Conservation (phyloP, 441 rosid genomes). For the Rhodomyrtus psidioides region DNA sequence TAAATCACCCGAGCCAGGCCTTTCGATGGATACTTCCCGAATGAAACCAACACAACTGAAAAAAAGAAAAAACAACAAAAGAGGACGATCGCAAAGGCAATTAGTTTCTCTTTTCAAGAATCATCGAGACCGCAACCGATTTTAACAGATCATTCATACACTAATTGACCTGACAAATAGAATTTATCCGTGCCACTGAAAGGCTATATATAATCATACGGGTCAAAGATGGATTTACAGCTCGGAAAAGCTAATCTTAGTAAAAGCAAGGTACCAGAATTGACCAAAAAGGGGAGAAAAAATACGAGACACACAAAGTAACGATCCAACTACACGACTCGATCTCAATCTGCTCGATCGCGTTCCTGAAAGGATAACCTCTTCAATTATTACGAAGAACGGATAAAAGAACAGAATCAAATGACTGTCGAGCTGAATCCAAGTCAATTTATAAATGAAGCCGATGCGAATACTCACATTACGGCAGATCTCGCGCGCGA, state of each 20-base stretch:
- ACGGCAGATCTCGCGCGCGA: slow-evolving; percentile 14
- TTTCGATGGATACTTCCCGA: neutral
- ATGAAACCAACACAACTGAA: neutral
- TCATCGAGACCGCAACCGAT: neutral
- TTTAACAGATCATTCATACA: neutral
- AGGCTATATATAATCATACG: neutral
- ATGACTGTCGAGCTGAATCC: neutral
- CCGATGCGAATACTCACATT: neutral
- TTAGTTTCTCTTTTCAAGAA: neutral
- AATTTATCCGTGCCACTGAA: neutral
- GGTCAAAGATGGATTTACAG: neutral
- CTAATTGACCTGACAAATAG: neutral
- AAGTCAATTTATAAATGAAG: neutral
- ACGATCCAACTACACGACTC: neutral
- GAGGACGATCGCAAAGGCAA: neutral
- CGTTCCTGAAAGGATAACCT: neutral
- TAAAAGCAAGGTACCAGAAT: neutral
- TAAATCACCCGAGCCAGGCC: slow-evolving; percentile 25
- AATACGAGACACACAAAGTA: neutral
- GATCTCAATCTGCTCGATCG: neutral
- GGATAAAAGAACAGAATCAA: neutral
- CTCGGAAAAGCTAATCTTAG: neutral
- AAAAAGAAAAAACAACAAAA: neutral
- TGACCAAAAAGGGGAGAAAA: neutral
- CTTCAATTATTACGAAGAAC: neutral